phyloP scores from a whole-genome alignment of 2,329 filamentous ascomycete genomes.

The Aspergillus eucalypticola region DNA sequence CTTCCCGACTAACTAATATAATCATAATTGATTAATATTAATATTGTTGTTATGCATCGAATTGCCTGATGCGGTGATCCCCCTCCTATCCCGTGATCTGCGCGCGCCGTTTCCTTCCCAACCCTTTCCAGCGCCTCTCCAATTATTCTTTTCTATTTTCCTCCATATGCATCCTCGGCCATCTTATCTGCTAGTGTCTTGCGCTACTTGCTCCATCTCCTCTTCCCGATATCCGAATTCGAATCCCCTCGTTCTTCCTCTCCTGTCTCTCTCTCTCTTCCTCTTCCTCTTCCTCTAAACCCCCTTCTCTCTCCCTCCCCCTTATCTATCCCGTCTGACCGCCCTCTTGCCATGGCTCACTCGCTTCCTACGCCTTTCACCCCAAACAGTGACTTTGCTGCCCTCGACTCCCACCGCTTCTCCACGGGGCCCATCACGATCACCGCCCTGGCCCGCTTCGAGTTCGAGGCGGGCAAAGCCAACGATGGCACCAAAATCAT shows the following conservation, averaged over 20 bases:
- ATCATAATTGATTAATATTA: background rate
- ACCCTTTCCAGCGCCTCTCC: background rate
- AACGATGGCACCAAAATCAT: slow-evolving; percentile 87
- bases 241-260: background rate
- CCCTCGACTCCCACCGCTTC: slow-evolving; percentile 34
- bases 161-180: background rate
- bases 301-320: background rate
- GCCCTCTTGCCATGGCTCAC: slow-evolving; percentile 13
- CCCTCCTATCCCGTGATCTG: background rate
- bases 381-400: slow-evolving; percentile 34
- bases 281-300: too few species aligned
- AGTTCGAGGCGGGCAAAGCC: slow-evolving; percentile 75
- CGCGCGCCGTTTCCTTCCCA: background rate
- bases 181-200: slow-evolving; percentile 3
- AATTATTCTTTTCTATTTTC: background rate
- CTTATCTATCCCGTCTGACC: background rate
- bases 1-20: background rate
- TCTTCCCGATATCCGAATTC: slow-evolving; percentile 10
- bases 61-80: background rate
- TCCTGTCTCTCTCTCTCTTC: background rate
- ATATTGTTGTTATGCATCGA: background rate
- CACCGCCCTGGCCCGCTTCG: slow-evolving; percentile 76
- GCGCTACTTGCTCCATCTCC: background rate
- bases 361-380: slow-evolving; percentile 29
- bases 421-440: slow-evolving; percentile 38